Conservation (phyloP, 2,329 filamentous ascomycete species). For the Xylaria sp. region DNA sequence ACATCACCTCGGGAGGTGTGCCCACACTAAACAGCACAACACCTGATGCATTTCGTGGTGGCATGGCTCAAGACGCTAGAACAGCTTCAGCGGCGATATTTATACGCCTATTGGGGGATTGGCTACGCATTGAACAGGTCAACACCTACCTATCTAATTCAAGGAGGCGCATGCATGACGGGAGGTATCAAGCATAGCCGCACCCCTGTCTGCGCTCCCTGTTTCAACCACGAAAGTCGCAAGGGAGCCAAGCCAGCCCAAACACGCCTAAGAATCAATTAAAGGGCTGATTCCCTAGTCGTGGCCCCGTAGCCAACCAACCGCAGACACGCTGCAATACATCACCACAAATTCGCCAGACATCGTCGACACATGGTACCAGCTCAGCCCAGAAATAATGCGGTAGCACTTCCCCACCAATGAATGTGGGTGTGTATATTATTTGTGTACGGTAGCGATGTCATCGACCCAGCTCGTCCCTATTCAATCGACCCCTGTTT, state of each 20-base stretch:
- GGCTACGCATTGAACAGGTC: too few relatives aligned
- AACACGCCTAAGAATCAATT: constrained; percentile 10
- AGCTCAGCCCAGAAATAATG: background rate
- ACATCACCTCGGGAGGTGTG: too few relatives aligned
- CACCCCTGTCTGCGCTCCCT: background rate
- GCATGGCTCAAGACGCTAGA: too few relatives aligned
- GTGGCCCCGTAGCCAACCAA: constrained; percentile 14
- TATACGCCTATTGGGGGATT: too few relatives aligned
- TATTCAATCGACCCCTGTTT: background rate
- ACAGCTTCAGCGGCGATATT: too few relatives aligned
- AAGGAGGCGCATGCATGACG: background rate
- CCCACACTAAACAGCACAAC: too few relatives aligned
- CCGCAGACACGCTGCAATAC: constrained; percentile 9
- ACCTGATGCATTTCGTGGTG: too few relatives aligned
- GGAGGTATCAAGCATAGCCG: background rate
- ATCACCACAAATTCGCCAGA: background rate
- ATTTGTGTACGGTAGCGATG: background rate
- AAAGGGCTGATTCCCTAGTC: background rate
- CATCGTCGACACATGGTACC: background rate
- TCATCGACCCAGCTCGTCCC: constrained; percentile 5
- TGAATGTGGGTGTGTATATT: background rate
- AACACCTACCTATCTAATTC: background rate
- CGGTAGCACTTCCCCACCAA: background rate
- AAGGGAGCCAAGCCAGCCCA: constrained; percentile 5
- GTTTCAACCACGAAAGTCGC: constrained; percentile 7